phyloP scores from a whole-genome alignment of 106 monocot genomes.

The Vanilla planifolia region DNA sequence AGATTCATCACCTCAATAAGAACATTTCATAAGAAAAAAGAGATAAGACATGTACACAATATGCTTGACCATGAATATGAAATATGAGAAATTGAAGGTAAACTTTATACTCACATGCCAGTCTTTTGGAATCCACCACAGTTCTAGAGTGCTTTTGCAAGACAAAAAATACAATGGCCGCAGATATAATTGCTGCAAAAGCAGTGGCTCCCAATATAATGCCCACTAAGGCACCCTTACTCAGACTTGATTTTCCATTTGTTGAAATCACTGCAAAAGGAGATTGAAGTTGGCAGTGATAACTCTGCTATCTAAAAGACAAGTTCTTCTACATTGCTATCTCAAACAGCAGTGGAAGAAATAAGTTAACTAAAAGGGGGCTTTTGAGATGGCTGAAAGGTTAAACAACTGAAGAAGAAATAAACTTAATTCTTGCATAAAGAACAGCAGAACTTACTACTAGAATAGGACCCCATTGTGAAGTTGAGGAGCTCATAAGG shows the following conservation, averaged over 20 bases:
- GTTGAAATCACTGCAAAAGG: conserved; percentile 25
- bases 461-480: conserved; percentile 63
- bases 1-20: no score
- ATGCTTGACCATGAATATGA: no score
- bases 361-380: not conserved
- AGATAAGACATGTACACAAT: no score
- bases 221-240: conserved; percentile 28
- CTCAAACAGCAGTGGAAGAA: not conserved
- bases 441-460: conserved; percentile 31
- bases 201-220: conserved; percentile 33
- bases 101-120: conserved; percentile 31
- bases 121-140: conserved; percentile 20
- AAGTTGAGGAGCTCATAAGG: conserved; percentile 93
- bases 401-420: no score
- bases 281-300: not conserved
- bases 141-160: conserved; percentile 27
- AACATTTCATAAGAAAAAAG: no score
- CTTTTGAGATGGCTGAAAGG: not conserved
- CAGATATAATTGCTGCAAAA: conserved; percentile 29
- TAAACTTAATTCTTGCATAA: no score
- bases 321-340: not conserved
- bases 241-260: conserved; percentile 30
- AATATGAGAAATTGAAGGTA: no score
- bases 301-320: not conserved
- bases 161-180: conserved; percentile 20